A percentile compares a stretch with the other conserved stretches of the same genome.
Evolutionary conservation across 106 monocot species (phyloP).

Genomic region (Dioscorea alata): DNA sequence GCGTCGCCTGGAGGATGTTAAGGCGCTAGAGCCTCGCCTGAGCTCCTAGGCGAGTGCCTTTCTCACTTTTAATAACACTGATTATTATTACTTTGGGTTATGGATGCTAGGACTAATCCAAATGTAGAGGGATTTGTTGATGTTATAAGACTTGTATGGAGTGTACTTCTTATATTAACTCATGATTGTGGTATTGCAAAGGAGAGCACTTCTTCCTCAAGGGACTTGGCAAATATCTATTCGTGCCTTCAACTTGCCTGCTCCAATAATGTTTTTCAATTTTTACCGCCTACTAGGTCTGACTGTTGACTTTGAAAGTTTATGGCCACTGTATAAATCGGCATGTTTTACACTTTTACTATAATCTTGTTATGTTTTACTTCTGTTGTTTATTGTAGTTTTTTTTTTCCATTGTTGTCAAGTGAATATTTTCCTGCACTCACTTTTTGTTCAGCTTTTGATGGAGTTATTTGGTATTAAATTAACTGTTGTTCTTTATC

Average conservation of each 20-base stretch:
- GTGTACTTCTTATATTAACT: conserved; percentile 63
- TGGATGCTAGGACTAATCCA: conserved; percentile 42
- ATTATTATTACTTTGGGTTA: conserved; percentile 54
- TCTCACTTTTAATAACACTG: too few relatives aligned
- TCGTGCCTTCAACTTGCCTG: conserved; percentile 60
- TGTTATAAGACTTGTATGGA: conserved; percentile 79
- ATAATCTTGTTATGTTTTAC: too few relatives aligned
- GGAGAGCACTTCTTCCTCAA: conserved; percentile 25
- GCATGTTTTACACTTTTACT: too few relatives aligned
- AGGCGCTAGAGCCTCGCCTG: too few relatives aligned
- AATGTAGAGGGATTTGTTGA: conserved; percentile 64
- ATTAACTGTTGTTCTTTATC: not conserved
- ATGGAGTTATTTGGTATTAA: not conserved
- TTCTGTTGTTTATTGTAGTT: too few relatives aligned
- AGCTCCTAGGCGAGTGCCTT: too few relatives aligned
- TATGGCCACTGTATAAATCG: too few relatives aligned
- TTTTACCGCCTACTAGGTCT: conserved; percentile 88
- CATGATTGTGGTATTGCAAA: conserved; percentile 52
- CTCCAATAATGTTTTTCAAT: conserved; percentile 73
- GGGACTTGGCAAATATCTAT: conserved; percentile 45
- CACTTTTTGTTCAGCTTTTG: conserved; percentile 1
- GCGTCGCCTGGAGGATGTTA: too few relatives aligned
- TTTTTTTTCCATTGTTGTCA: too few relatives aligned
- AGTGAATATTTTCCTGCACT: not conserved
- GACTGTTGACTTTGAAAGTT: not conserved